Evolutionary conservation across 305 asterid genomes (phyloP).

Genomic region (Stenogyne calaminthoides): DNA sequence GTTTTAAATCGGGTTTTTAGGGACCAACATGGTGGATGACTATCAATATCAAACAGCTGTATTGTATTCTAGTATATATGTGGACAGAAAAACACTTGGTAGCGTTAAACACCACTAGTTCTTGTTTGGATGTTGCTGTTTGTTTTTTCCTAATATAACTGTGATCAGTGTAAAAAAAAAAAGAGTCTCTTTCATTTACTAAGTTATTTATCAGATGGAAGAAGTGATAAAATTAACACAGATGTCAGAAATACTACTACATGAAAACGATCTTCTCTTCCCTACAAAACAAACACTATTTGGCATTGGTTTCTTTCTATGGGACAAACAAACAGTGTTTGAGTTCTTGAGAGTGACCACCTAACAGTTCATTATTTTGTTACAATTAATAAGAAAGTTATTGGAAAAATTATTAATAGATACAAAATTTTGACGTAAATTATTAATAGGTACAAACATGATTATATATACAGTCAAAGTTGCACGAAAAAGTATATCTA

Average conservation of each 20-base stretch:
- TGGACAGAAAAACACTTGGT: constrained; percentile 35
- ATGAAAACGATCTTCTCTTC: neutral
- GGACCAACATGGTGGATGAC: constrained; percentile 10
- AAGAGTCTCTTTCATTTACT: constrained; percentile 21
- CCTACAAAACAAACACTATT: neutral
- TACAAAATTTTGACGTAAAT: too few relatives aligned
- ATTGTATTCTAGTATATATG: constrained; percentile 43
- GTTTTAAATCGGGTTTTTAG: too few relatives aligned
- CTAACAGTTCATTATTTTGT: too few relatives aligned
- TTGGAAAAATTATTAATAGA: too few relatives aligned
- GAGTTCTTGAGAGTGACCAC: neutral
- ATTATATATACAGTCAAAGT: too few relatives aligned
- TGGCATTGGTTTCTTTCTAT: constrained; percentile 19
- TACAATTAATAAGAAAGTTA: too few relatives aligned
- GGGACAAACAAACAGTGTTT: neutral
- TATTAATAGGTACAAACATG: too few relatives aligned
- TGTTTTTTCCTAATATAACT: neutral
- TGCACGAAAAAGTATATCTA: too few relatives aligned
- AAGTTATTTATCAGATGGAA: neutral
- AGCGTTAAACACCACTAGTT: neutral
- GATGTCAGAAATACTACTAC: constrained; percentile 14
- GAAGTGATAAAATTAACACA: neutral
- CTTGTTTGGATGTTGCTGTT: constrained; percentile 16
- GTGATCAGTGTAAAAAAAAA: neutral
- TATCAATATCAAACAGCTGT: constrained; percentile 24